Evolutionary conservation across 2,329 filamentous ascomycete genomes (phyloP).

Genomic region (Hypocreales sp.): DNA sequence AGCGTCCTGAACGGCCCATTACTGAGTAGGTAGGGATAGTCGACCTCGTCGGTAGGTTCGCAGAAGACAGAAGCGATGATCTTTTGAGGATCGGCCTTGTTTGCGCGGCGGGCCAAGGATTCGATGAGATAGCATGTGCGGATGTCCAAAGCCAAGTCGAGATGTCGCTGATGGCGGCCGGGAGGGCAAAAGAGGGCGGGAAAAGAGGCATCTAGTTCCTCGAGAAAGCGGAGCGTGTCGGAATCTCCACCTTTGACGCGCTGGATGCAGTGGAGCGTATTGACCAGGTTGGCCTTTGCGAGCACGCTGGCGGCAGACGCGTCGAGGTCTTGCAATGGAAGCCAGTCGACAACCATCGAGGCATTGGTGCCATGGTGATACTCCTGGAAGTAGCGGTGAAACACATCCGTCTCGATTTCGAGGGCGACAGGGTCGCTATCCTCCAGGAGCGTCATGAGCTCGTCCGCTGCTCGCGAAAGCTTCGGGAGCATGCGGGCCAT

Average conservation of each 20-base stretch:
- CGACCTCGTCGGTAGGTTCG: constrained; percentile 2
- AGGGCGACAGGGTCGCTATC: background rate
- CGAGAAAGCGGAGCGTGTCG: constrained; percentile 13
- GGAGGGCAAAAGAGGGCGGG: constrained; percentile 12
- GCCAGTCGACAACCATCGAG: constrained; percentile 14
- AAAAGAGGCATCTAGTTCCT: constrained; percentile 15
- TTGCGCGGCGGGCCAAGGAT: constrained; percentile 5
- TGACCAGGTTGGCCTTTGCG: constrained; percentile 19
- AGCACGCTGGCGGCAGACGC: constrained; percentile 6
- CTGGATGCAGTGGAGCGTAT: constrained; percentile 14
- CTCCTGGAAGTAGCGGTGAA: background rate
- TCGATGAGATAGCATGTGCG: constrained; percentile 20
- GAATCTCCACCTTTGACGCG: constrained; percentile 2
- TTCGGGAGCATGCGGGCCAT: constrained; percentile 1
- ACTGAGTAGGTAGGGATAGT: constrained; percentile 7
- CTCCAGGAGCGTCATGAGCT: constrained; percentile 2
- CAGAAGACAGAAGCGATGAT: constrained; percentile 17
- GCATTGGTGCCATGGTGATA: background rate
- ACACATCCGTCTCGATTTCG: too few relatives aligned
- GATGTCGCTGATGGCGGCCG: constrained; percentile 4
- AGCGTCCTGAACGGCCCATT: constrained; percentile 12
- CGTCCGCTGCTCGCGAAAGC: constrained; percentile 1
- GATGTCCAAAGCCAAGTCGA: constrained; percentile 17
- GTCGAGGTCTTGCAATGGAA: constrained; percentile 4
- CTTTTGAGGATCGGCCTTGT: constrained; percentile 5